Evolutionary conservation across 2,329 filamentous ascomycete species (phyloP), one percentile per base, ranked within the genome.

Genomic region (Cytospora schulzeri): DNA sequence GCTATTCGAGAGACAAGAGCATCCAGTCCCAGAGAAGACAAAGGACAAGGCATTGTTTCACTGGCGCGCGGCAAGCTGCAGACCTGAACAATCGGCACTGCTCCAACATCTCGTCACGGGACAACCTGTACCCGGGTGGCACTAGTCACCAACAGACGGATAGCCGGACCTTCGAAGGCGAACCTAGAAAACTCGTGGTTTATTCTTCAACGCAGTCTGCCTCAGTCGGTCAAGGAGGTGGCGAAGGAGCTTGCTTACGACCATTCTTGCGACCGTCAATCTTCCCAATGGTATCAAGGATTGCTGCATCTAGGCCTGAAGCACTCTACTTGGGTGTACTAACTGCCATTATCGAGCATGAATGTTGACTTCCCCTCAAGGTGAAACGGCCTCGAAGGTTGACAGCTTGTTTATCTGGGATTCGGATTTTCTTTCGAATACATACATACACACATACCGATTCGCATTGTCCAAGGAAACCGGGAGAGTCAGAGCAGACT

Each of bases 41-140:
- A 56, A 62, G 33, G 50, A 62, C 60, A 41, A 41, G 38, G 35
- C 60, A 56, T 56, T 62, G 60, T 45, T 51, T 62, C 38, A 38
- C 59, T 62, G 60, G 60, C 60, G 60, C 60, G 60, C 60, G 60
- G 60, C 60, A 62, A 62, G 38, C 60, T 48, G 52, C 59, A 56
- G 9, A 24, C n/a, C n/a, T n/a, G n/a, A 12, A 55, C 29, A 62
- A 24, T 29, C 60, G 60, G 52, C 52, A 62, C 52, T 45, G 55
- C 52, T 53, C 51, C 52, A 61, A 41, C 59, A n/a, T 26, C 59
- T 62, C 35, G 60, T 56, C 41, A 56, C 52, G 52, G 60, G 52
- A 56, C 52, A 48, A 17, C 15, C 33, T 50, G 52, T 35, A 56
- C 56, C 51, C 52, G 60, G 55, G 60, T 56, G 60, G 45, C 45